phyloP scores from a whole-genome alignment of 257 asterid genomes.

The Eustoma russellianum region DNA sequence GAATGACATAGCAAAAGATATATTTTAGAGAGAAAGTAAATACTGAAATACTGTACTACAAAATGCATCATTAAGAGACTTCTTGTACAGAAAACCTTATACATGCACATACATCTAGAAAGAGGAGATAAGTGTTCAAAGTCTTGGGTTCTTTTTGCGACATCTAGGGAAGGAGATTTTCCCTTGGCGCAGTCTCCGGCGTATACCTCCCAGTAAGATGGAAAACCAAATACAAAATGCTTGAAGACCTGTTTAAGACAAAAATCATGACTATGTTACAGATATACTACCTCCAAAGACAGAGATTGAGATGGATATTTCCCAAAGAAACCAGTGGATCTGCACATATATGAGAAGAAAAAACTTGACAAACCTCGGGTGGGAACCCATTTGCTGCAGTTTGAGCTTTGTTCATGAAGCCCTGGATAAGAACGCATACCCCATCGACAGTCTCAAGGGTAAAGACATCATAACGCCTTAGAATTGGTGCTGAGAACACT shows the following conservation, averaged over 20 bases:
- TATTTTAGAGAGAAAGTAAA: background rate
- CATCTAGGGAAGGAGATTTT: conserved; percentile 20
- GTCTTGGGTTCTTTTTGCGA: conserved; percentile 11
- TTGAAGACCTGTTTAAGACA: conserved; percentile 38
- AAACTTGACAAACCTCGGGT: conserved; percentile 38
- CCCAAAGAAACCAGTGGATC: too few species aligned
- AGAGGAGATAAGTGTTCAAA: conserved; percentile 5
- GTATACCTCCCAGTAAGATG: conserved; percentile 58
- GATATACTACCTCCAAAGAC: background rate
- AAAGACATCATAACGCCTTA: conserved; percentile 37
- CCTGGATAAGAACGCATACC: conserved; percentile 38
- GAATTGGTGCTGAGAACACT: conserved; percentile 61
- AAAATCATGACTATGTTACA: conserved; percentile 7
- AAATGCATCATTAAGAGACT: background rate
- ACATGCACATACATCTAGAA: conserved; percentile 20
- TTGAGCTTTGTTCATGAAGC: conserved; percentile 50
- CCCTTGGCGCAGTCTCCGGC: conserved; percentile 24
- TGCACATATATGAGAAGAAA: background rate
- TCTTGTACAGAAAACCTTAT: background rate
- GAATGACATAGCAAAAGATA: background rate
- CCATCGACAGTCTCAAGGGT: conserved; percentile 69
- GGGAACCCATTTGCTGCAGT: conserved; percentile 64
- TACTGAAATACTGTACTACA: background rate
- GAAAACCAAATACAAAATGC: conserved; percentile 67
- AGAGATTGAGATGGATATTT: too few species aligned